Evolutionary conservation across 345 rosid species (phyloP), one percentile per base, ranked within the genome.

Genomic region (Combretum micranthum): DNA sequence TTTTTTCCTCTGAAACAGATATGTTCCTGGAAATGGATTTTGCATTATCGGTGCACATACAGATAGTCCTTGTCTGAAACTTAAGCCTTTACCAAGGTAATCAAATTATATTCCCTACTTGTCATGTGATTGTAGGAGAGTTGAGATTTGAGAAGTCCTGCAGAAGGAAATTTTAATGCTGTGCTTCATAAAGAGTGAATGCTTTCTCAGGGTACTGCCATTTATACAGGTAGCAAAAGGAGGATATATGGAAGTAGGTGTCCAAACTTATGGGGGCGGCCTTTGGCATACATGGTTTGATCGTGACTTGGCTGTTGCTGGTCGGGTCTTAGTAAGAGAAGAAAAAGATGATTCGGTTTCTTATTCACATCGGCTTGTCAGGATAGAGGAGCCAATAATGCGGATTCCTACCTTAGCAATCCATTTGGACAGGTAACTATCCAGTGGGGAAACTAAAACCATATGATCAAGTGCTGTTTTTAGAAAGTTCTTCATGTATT

Each of bases 251-350:
- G 94, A 83, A 78, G 90, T 85, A 63, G 99, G 97, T 47, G 95
- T 90, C 58, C 99, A 94, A 64, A 72, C 82, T 14, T 94, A 94
- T 52, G 97, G 99, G 67, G 85, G 97, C 63, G 99, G 99, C 3
- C 68, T 94, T 50, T 90, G 97, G 97, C 77, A 94, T 67, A 94
- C 97, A 0, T 94, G 99, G 99, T 94, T 94, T 52, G 99, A 94
- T 66, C 96, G 99, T 47, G 97, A 94, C 81, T 76, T 94, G 90
- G 80, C 95, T 0, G 73, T 87, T 53, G 99, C 97, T 7, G 99
- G 99, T 32, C 78, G 97, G 61, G 94, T 89, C 49, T 79, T 93
- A 20, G 22, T 85, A 11, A 85, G 68, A 72, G 75, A 85, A 51
- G 84, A 71, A 48, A 85, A 83, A 44, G 71, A 66, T 20, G 88